Evolutionary conservation across 805 yeast species (phyloP).

Genomic region (Starmerella riodocensis): DNA sequence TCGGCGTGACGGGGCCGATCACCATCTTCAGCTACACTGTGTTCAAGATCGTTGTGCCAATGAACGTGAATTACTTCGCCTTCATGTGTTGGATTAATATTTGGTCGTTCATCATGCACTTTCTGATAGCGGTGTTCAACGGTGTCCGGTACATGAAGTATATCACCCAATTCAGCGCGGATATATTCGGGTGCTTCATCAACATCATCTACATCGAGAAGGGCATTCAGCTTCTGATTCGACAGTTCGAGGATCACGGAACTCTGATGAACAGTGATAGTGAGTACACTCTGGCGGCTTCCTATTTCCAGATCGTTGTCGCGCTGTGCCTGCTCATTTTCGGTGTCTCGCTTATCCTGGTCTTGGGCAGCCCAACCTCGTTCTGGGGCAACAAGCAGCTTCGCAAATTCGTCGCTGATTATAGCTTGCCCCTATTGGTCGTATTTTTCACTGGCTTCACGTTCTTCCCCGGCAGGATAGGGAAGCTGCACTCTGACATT

Average conservation of each 20-base stretch:
- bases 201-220: constrained; percentile 79
- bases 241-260: constrained; percentile 44
- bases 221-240: constrained; percentile 66
- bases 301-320: constrained; percentile 62
- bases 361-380: constrained; percentile 30
- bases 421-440: constrained; percentile 71
- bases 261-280: constrained; percentile 8
- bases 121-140: constrained; percentile 56
- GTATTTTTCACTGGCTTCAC: constrained; percentile 84
- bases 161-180: constrained; percentile 76
- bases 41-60: constrained; percentile 49
- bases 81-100: constrained; percentile 93
- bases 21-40: constrained; percentile 86
- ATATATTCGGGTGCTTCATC: constrained; percentile 84
- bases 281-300: constrained; percentile 27
- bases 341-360: constrained; percentile 46
- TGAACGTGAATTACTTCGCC: constrained; percentile 49
- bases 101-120: constrained; percentile 79
- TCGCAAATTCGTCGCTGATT: constrained; percentile 67
- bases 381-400: constrained; percentile 46
- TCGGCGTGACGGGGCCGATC: constrained; percentile 95
- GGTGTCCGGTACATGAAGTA: constrained; percentile 51
- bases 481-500: constrained; percentile 35
- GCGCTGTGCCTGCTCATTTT: constrained; percentile 63
- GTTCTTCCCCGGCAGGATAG: constrained; percentile 75